Percentiles rank a stretch among this genome's conserved stretches.
phyloP scores from a whole-genome alignment of 2,329 filamentous ascomycete species.

The Cladosporium sp. region DNA sequence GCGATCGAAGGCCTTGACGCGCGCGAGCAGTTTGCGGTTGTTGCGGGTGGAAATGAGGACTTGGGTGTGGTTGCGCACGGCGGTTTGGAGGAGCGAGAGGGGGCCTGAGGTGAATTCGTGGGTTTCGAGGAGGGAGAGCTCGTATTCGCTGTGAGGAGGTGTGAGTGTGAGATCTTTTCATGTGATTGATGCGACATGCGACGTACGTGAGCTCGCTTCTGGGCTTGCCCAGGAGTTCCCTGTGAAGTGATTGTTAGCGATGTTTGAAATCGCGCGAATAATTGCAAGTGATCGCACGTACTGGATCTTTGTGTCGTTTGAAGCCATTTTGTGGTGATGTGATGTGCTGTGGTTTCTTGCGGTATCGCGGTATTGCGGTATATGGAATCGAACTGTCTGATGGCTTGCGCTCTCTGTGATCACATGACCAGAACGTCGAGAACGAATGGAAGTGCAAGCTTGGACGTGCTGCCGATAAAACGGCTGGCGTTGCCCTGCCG shows the following conservation, averaged over 20 bases:
- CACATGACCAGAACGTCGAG: neutral
- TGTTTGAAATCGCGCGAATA: constrained; percentile 24
- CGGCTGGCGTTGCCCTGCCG: neutral
- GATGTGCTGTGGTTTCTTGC: neutral
- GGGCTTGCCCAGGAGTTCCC: constrained; percentile 86
- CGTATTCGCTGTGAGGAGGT: constrained; percentile 70
- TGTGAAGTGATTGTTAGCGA: constrained; percentile 44
- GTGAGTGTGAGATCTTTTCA: constrained; percentile 27
- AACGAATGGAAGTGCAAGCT: neutral
- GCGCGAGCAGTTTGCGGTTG: constrained; percentile 95
- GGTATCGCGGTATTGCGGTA: neutral
- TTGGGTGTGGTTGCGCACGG: constrained; percentile 90
- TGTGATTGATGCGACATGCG: constrained; percentile 17
- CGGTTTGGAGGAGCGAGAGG: constrained; percentile 93
- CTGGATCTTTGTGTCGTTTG: constrained; percentile 48
- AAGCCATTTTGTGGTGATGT: constrained; percentile 30
- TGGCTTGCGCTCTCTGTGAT: neutral
- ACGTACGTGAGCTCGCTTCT: constrained; percentile 88
- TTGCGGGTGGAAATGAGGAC: constrained; percentile 97
- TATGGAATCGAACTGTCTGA: neutral
- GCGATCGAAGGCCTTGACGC: constrained; percentile 97
- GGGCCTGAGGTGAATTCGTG: constrained; percentile 79
- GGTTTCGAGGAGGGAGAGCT: constrained; percentile 78
- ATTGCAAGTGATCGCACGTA: constrained; percentile 29
- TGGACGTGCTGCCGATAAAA: neutral